Percentiles rank a stretch among this genome's conserved stretches.
phyloP scores from a whole-genome alignment of 257 asterid species.

The Przewalskia tangutica region DNA sequence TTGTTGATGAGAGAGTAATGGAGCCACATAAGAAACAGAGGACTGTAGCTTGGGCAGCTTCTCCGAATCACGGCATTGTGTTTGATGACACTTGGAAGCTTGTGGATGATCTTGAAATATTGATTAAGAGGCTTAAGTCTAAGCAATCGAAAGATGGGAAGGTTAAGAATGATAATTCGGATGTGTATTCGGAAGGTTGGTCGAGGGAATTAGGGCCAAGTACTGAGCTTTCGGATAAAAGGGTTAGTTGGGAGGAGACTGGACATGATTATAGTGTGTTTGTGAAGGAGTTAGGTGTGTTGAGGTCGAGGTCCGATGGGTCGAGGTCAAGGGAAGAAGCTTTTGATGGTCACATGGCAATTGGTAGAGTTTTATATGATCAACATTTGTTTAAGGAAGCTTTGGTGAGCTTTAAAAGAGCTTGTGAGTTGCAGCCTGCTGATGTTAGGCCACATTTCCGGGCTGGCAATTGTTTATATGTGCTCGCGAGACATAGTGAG shows the following conservation, averaged over 20 bases:
- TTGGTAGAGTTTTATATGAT: slow-evolving; percentile 76
- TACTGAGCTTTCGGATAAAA: slow-evolving; percentile 52
- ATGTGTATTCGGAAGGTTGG: slow-evolving; percentile 91
- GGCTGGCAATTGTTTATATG: slow-evolving; percentile 83
- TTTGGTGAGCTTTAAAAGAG: slow-evolving; percentile 86
- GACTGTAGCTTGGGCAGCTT: slow-evolving; percentile 95
- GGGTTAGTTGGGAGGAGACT: slow-evolving; percentile 71
- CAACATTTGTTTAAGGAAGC: slow-evolving; percentile 79
- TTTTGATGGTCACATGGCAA: slow-evolving; percentile 96
- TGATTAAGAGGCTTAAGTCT: slow-evolving; percentile 53
- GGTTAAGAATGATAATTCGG: slow-evolving; percentile 68
- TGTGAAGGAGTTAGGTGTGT: slow-evolving; percentile 74
- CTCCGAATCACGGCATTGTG: slow-evolving; percentile 92
- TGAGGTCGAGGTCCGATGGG: slow-evolving; percentile 90
- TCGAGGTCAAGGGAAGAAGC: slow-evolving; percentile 90
- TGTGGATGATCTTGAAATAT: slow-evolving; percentile 70
- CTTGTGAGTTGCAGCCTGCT: slow-evolving; percentile 80
- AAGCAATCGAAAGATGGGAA: slow-evolving; percentile 76
- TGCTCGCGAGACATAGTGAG: slow-evolving; percentile 61
- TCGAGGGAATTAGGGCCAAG: slow-evolving; percentile 81
- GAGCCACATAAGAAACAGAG: slow-evolving; percentile 93
- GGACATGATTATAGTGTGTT: slow-evolving; percentile 65
- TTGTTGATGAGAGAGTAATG: slow-evolving; percentile 61
- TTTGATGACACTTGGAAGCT: slow-evolving; percentile 95
- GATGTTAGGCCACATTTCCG: slow-evolving; percentile 96